Evolutionary conservation across 106 monocot species (phyloP).

Genomic region (Phalaenopsis aphrodite): DNA sequence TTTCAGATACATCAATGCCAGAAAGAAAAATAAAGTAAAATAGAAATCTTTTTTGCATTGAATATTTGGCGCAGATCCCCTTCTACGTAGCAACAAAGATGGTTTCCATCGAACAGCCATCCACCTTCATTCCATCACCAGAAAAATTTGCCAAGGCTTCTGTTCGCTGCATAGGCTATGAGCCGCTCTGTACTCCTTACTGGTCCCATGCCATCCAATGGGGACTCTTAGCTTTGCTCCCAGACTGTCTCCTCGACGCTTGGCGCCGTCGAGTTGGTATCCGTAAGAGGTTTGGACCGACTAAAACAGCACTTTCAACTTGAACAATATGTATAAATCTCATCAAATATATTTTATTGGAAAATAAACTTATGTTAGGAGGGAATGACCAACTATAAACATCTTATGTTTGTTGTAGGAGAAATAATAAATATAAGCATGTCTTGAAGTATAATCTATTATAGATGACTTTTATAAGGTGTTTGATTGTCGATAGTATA

Average conservation of each 20-base stretch:
- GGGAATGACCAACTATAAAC: too few species aligned
- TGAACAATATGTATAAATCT: too few species aligned
- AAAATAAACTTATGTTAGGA: too few species aligned
- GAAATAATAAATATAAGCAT: too few species aligned
- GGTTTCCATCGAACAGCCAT: conserved; percentile 34
- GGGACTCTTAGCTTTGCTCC: conserved; percentile 35
- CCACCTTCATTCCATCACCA: conserved; percentile 50
- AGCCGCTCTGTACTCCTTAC: conserved; percentile 61
- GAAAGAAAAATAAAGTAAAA: too few species aligned
- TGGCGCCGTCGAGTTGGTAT: conserved; percentile 25
- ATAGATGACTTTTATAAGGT: too few species aligned
- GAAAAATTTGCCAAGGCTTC: conserved; percentile 44
- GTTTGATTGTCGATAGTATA: too few species aligned
- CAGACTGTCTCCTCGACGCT: conserved; percentile 30
- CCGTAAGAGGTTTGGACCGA: neutral
- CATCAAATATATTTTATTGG: too few species aligned
- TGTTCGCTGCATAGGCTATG: conserved; percentile 63
- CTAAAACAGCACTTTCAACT: neutral
- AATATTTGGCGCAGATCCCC: conserved; percentile 33
- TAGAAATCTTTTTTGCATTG: too few species aligned
- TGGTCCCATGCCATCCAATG: conserved; percentile 75
- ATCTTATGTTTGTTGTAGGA: too few species aligned
- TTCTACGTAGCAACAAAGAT: conserved; percentile 79
- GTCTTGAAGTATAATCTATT: too few species aligned
- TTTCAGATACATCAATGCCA: too few species aligned